phyloP scores from a whole-genome alignment of 352 stramenopile species.

The Pythium scleroteichum region DNA sequence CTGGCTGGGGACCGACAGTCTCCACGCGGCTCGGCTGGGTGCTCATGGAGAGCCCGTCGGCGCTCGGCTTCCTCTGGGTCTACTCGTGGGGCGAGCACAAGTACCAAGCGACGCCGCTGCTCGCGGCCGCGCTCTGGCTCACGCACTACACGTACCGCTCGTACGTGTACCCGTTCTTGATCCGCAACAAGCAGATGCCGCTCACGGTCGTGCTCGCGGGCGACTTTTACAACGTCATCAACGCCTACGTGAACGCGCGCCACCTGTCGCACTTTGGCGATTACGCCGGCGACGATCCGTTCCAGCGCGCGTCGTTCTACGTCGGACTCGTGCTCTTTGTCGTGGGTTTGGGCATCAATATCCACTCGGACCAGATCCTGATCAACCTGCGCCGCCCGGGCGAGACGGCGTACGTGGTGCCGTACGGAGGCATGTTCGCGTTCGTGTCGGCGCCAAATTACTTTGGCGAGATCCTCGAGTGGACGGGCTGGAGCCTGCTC shows the following conservation, averaged over 20 bases:
- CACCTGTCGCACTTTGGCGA: constrained; percentile 63
- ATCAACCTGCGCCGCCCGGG: constrained; percentile 62
- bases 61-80: constrained; percentile 56
- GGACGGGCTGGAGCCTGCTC: constrained; percentile 63
- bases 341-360: constrained; percentile 57
- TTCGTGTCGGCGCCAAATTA: constrained; percentile 80
- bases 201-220: constrained; percentile 52
- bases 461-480: constrained; percentile 76
- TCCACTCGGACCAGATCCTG: constrained; percentile 68
- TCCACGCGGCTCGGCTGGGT: constrained; percentile 64
- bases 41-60: constrained; percentile 72
- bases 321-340: constrained; percentile 49
- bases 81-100: constrained; percentile 47
- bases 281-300: constrained; percentile 41
- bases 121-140: constrained; percentile 57
- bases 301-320: constrained; percentile 52
- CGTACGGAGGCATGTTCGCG: constrained; percentile 59
- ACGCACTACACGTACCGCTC: constrained; percentile 71
- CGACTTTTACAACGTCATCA: constrained; percentile 70
- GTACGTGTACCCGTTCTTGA: constrained; percentile 74
- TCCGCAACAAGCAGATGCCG: constrained; percentile 66
- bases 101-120: constrained; percentile 37
- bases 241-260: constrained; percentile 70
- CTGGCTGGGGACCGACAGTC: constrained; percentile 58
- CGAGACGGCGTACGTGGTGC: constrained; percentile 62